phyloP scores from a whole-genome alignment of 768 basidiomycete genomes.

The Symmetrospora coprosmae region DNA sequence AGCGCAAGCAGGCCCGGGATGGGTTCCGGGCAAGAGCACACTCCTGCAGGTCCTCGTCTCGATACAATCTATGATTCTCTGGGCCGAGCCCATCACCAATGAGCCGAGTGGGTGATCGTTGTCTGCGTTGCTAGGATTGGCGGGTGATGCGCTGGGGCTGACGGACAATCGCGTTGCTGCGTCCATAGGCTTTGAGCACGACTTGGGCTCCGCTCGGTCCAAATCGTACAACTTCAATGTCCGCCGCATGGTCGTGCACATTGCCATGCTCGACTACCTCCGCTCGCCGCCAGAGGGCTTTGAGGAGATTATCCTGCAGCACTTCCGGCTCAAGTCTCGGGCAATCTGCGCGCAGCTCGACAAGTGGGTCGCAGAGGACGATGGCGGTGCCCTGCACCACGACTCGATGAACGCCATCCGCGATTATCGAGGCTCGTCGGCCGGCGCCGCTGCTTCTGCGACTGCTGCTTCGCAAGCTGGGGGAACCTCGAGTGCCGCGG shows the following conservation, averaged over 20 bases:
- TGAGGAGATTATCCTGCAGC: constrained; percentile 70
- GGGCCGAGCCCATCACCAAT: constrained; percentile 50
- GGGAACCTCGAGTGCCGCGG: neutral
- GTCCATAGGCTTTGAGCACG: constrained; percentile 47
- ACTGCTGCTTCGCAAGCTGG: neutral
- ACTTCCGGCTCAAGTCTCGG: constrained; percentile 71
- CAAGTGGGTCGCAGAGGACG: constrained; percentile 61
- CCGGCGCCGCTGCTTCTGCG: neutral
- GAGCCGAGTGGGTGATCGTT: constrained; percentile 49
- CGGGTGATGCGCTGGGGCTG: neutral
- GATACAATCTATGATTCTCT: constrained; percentile 78
- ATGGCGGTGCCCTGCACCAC: constrained; percentile 42
- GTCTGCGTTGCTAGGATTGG: too few relatives aligned
- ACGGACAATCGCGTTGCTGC: constrained; percentile 21
- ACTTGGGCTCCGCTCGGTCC: constrained; percentile 20
- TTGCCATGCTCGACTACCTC: constrained; percentile 73
- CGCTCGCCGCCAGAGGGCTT: constrained; percentile 73
- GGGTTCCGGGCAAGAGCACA: constrained; percentile 79
- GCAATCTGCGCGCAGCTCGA: constrained; percentile 60
- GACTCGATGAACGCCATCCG: constrained; percentile 37
- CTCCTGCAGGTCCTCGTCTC: constrained; percentile 78
- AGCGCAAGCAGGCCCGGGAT: constrained; percentile 56
- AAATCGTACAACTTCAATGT: constrained; percentile 52
- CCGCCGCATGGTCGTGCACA: constrained; percentile 77
- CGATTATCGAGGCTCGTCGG: neutral